phyloP scores from a whole-genome alignment of 345 rosid species.

The Melaleuca quinquenervia region DNA sequence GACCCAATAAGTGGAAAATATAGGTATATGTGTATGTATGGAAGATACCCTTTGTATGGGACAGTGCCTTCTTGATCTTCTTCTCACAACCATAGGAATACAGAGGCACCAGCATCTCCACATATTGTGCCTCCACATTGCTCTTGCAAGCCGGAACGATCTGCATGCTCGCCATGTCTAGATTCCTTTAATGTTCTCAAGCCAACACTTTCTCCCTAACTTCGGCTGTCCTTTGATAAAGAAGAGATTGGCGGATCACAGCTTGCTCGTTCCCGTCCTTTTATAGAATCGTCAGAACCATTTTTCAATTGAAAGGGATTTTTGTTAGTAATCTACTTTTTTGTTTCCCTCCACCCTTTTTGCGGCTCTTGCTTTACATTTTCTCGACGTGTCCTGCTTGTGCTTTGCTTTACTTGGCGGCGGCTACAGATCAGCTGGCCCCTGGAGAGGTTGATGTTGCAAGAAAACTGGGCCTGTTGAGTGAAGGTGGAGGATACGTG shows the following conservation, averaged over 20 bases:
- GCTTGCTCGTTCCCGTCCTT: background rate
- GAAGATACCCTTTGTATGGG: conserved; percentile 68
- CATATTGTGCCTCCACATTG: conserved; percentile 83
- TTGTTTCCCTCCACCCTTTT: background rate
- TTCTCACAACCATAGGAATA: conserved; percentile 77
- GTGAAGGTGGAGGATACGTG: background rate
- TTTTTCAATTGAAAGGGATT: background rate
- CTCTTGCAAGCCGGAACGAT: conserved; percentile 39
- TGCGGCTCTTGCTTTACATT: background rate
- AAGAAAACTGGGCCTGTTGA: background rate
- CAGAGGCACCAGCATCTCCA: conserved; percentile 91
- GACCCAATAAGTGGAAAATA: background rate
- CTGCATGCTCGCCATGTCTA: conserved; percentile 54
- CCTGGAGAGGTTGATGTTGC: background rate
- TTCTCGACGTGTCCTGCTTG: background rate
- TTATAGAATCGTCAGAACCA: background rate
- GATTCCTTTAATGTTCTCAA: background rate
- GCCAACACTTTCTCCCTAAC: background rate
- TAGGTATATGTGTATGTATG: background rate
- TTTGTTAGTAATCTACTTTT: background rate
- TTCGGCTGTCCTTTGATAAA: background rate
- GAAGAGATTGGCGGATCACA: background rate
- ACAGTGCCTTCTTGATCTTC: conserved; percentile 62
- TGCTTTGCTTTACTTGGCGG: background rate
- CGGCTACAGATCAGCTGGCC: background rate